Evolutionary conservation across 768 basidiomycete species (phyloP), one percentile per base, ranked within the genome.

Genomic region (Lepiota brunneoincarnata): DNA sequence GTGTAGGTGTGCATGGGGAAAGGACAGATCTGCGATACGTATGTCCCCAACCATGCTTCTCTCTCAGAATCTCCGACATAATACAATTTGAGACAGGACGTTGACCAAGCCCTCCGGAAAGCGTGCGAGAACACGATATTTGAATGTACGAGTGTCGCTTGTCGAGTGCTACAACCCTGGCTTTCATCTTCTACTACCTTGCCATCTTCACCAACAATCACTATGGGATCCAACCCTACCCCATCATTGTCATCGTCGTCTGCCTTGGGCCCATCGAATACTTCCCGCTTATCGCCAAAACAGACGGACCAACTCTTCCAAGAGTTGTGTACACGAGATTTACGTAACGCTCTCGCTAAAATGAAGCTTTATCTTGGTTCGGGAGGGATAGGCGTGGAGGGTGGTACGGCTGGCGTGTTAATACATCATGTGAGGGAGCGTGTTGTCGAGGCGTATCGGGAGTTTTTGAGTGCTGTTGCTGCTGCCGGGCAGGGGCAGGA

Each of bases 81-180:
- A 23, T 26, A 5, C 18, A 10, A 10, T 54, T 18, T 24, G 26
- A 28, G 28, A 7, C 31, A 95, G 91, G 87, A 86, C 55, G 88
- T 97, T 60, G 96, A 98, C 69, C 78, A 86, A 44, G 89, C 88
- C 26, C 81, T 98, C 24, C 91, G 93, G 63, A 75, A 76, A 15
- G 87, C 85, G 0, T 98, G 95, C 70, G 93, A 96, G 72, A 82
- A 84, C 37, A 79, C 93, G 35, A 96, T 98, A 54, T 69, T 76
- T 2, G 69, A 79, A 12, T 86, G 85, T 57, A 76, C 84, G 6
- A 70, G 75, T 36, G 67, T 75, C 0, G 76, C 90, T 21, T 83
- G 83, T 38, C 72, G 73, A 3, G 80, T 87, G 0, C 67, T 94
- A 15, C 81, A 75, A 28, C 63, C 72, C 17, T 95, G 91, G 84